These are phyloP conservation scores for Podospora comata DNA, from an alignment of 495 filamentous ascomycete genomes.

Conservation along the genomic window DNA sequence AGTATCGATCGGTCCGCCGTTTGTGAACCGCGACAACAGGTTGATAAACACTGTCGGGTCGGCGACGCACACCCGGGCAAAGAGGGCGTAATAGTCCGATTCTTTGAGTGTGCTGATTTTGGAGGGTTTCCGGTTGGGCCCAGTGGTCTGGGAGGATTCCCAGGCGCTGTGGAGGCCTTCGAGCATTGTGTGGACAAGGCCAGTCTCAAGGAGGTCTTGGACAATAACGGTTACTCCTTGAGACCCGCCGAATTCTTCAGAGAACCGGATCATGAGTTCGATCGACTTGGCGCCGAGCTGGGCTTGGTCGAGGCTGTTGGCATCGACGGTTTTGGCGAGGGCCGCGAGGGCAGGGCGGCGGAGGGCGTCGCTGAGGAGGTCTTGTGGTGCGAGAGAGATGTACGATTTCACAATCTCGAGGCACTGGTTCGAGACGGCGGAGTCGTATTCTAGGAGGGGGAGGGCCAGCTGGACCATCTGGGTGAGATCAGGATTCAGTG, in stretches of 20 bases:
- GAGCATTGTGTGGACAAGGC: constrained; percentile 63
- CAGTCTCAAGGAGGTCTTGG: constrained; percentile 64
- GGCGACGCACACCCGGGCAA: constrained; percentile 72
- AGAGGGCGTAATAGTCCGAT: constrained; percentile 78
- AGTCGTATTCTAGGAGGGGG: constrained; percentile 66
- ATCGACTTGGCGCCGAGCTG: constrained; percentile 24
- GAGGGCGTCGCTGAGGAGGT: constrained; percentile 65
- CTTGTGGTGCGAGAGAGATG: constrained; percentile 69
- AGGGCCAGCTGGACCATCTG: constrained; percentile 65
- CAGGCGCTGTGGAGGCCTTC: constrained; percentile 68
- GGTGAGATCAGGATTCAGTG: constrained; percentile 63
- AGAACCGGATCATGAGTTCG: constrained; percentile 42
- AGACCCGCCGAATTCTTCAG: constrained; percentile 64
- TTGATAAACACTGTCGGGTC: constrained; percentile 63
- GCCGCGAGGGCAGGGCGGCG: constrained; percentile 55
- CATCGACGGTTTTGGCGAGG: constrained; percentile 36
- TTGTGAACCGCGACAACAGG: constrained; percentile 45
- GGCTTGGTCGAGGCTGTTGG: constrained; percentile 8
- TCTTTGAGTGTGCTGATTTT: constrained; percentile 66
- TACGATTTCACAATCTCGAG: constrained; percentile 71
- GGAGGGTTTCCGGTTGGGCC: constrained; percentile 63
- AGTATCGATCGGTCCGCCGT: constrained; percentile 40
- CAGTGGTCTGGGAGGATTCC: constrained; percentile 69
- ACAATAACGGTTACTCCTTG: constrained; percentile 62
- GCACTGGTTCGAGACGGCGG: constrained; percentile 48